Base-by-base conservation (phyloP, 441 rosid species). In the Gossypium lobatum region DNA sequence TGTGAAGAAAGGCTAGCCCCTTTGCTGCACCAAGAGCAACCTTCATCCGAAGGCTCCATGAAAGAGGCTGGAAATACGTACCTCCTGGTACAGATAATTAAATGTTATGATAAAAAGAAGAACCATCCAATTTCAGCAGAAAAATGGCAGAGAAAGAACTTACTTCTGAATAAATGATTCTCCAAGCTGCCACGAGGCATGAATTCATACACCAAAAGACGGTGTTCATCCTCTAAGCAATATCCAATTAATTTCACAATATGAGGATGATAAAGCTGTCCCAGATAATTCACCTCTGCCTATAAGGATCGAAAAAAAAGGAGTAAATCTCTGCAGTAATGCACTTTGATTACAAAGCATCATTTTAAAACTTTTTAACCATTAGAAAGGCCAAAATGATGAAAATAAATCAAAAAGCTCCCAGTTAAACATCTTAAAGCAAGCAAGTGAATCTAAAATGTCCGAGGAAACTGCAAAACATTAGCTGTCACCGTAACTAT, bases 161-260 rank as follows among this genome's bases (percentile, higher is more conserved):
- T 80, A 93, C 98, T 83, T 78, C 97, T 87, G 80, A 93, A 93
- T 42, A 93, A 74, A 80, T 93, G 98, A 81, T 93, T 93, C 76
- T 93, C 97, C 85, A 93, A 85, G 93, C 95, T 89, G 52, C 98
- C 98, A 10, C 95, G 88, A 72, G 91, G 91, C 97, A 93, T 91
- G 83, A 88, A 93, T 78, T 93, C 98, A 64, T 93, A 93, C 46
- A 89, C 95, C 80, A 93, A 81, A 65, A 91, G 88, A 20, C 95
- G 88, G 70, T 91, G 95, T 42, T 93, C 97, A 57, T 93, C 97
- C 85, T 93, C 98, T 66, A 89, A 81, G 89, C 98, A 93, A 75
- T 88, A 91, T 23, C 98, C 98, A 53, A 93, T 73, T 71, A 93
- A 71, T 81, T 90, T 91, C 81, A 93, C 98, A 70, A 93, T 91